These are phyloP conservation scores for Podaxis sp. DNA, from an alignment of 768 basidiomycete species.

Conservation along the genomic window DNA sequence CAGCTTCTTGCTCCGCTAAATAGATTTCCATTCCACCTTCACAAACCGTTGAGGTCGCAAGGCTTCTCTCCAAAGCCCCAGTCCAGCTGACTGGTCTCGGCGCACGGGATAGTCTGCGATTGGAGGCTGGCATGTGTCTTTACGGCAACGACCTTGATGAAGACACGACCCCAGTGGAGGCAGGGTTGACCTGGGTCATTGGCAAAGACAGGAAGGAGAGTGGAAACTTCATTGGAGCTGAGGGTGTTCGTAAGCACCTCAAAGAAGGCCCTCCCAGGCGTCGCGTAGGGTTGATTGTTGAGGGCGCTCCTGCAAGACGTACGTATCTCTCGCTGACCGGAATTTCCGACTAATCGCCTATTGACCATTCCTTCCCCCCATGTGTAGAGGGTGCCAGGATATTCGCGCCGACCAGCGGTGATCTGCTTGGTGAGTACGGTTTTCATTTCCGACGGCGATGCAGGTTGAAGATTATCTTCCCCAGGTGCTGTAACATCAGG, in stretches of 20 bases:
- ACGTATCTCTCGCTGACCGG: slow-evolving; percentile 27
- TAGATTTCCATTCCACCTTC: slow-evolving; percentile 89
- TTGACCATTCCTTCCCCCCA: slow-evolving; percentile 4
- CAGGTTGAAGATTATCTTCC: not conserved
- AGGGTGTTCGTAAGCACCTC: slow-evolving; percentile 69
- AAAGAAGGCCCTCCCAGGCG: slow-evolving; percentile 76
- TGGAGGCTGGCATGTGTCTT: slow-evolving; percentile 96
- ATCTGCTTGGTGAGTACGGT: slow-evolving; percentile 26
- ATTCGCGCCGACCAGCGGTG: slow-evolving; percentile 50
- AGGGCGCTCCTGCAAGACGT: slow-evolving; percentile 87
- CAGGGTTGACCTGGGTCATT: slow-evolving; percentile 90
- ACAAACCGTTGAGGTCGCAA: slow-evolving; percentile 70
- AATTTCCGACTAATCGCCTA: not conserved
- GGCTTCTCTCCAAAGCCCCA: slow-evolving; percentile 57
- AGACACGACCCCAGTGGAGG: slow-evolving; percentile 83
- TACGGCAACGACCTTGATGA: slow-evolving; percentile 96
- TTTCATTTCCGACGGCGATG: not conserved
- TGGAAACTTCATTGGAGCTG: slow-evolving; percentile 79
- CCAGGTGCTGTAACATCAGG: slow-evolving; percentile 85
- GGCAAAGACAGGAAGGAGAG: slow-evolving; percentile 84
- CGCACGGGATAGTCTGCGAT: slow-evolving; percentile 88
- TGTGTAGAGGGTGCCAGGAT: slow-evolving; percentile 76
- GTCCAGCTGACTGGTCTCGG: slow-evolving; percentile 90
- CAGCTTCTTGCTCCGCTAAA: slow-evolving; percentile 2
- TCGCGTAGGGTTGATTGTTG: slow-evolving; percentile 80